Conservation (phyloP, 768 basidiomycete genomes). For the Mycena indigotica region DNA sequence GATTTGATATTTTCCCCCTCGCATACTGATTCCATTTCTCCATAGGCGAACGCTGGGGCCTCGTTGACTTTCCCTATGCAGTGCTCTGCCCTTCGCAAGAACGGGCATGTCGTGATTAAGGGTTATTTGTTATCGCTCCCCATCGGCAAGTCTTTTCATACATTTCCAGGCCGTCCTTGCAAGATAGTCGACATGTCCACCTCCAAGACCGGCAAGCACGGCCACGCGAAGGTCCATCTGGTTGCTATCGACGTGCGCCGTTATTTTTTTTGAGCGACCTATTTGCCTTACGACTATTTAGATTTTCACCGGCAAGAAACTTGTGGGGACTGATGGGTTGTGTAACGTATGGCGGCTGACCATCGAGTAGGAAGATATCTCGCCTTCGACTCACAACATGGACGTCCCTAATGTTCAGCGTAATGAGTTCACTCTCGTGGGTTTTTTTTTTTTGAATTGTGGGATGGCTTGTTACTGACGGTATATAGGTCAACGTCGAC, state of each 20-base stretch:
- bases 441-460: conserved; percentile 25
- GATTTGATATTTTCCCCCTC: conserved; percentile 19
- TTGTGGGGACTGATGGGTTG: conserved; percentile 54
- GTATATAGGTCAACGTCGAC: conserved; percentile 76
- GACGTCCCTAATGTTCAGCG: conserved; percentile 94
- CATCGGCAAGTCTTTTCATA: conserved; percentile 4
- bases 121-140: conserved; percentile 37
- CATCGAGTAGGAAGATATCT: conserved; percentile 80
- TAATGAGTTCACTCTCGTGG: conserved; percentile 87
- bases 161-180: conserved; percentile 77
- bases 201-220: conserved; percentile 99
- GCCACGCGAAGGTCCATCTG: conserved; percentile 99
- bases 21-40: no score
- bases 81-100: conserved; percentile 95
- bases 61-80: conserved; percentile 84
- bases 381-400: conserved; percentile 99
- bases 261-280: no score
- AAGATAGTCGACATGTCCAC: conserved; percentile 99
- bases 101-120: conserved; percentile 96
- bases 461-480: conserved; percentile 8
- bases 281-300: no score
- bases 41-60: conserved; percentile 70
- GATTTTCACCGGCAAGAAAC: conserved; percentile 99
- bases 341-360: conserved; percentile 8
- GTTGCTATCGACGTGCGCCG: conserved; percentile 92